Evolutionary conservation across 352 stramenopile genomes (phyloP), one percentile per base, ranked within the genome.

Genomic region (Globisporangium apiculatum): DNA sequence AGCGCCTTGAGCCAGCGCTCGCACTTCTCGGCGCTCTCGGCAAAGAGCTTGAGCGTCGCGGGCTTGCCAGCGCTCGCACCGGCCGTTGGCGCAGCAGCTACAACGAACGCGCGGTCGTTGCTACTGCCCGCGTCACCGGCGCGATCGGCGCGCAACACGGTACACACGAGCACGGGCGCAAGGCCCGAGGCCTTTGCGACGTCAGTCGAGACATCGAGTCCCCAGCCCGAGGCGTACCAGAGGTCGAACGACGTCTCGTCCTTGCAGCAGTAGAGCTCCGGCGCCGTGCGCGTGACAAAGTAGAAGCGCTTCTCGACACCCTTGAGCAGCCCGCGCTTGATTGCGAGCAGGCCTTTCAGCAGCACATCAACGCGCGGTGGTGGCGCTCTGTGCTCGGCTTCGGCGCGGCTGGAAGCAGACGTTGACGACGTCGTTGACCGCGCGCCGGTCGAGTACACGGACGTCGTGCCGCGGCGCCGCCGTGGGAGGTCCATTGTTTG

Each of bases 301-400:
- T 86, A 91, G 57, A 72, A 91, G 55, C 75, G 71, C 60, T 84
- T 85, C 58, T 88, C 77, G 48, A 73, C 61, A 38, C 71, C 67
- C 51, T 88, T 86, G 54, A 90, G 73, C 57, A 87, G 57, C 0
- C 65, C 61, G 46, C 73, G 67, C 50, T 73, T 73, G 54, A 70
- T 61, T 37, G 71, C 49, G 51, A 90, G 53, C 46, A 76, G 79
- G 12, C 76, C 81, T 18, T 75, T 75, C 51, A 71, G 55, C 2
- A 73, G 48, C 17, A 81, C 66, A 46, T 82, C 66, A 8, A 78
- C 64, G 17, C 49, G 48, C 11, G 57, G 35, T 8, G 53, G 42
- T 0, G 14, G 35, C 11, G 40, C 31, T 14, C 55, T 38, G 40
- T 52, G 47, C 7, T 36, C 31, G 14, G 50, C 46, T 6, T 57